Evolutionary conservation across 805 yeast genomes (phyloP).

Genomic region (Yamadazyma philogaea): DNA sequence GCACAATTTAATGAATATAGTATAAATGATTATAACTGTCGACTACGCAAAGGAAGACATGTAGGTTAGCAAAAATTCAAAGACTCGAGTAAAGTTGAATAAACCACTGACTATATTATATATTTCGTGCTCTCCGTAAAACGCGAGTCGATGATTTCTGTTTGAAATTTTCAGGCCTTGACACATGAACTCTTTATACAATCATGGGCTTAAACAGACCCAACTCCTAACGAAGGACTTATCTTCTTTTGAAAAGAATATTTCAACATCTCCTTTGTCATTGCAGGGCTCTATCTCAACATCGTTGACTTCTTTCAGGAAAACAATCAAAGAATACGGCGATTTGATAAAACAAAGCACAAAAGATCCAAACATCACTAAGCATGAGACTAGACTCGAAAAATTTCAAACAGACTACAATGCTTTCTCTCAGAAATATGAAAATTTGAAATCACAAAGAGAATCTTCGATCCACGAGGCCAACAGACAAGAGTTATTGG

Average conservation of each 20-base stretch:
- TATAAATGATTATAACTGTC: background rate
- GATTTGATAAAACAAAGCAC: constrained; percentile 58
- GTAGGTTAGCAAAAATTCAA: background rate
- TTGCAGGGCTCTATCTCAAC: constrained; percentile 78
- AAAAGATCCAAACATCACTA: constrained; percentile 50
- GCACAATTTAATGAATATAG: background rate
- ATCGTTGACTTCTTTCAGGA: constrained; percentile 66
- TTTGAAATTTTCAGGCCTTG: background rate
- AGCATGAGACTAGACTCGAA: constrained; percentile 50
- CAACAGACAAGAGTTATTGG: constrained; percentile 53
- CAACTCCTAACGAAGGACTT: constrained; percentile 70
- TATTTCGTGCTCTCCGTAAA: background rate
- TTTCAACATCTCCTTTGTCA: constrained; percentile 70
- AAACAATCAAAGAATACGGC: constrained; percentile 71
- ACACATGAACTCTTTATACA: constrained; percentile 73
- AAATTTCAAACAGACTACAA: constrained; percentile 50
- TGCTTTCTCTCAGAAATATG: constrained; percentile 50
- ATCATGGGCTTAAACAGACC: constrained; percentile 85
- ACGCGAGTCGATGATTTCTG: background rate
- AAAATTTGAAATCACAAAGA: constrained; percentile 51
- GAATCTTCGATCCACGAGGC: constrained; percentile 49
- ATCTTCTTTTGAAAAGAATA: constrained; percentile 58
- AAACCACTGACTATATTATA: background rate
- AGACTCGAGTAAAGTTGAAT: no score
- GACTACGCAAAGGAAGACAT: background rate